Evolutionary conservation across 805 yeast species (phyloP).

Genomic region (Tetrapisispora pingtungensis): DNA sequence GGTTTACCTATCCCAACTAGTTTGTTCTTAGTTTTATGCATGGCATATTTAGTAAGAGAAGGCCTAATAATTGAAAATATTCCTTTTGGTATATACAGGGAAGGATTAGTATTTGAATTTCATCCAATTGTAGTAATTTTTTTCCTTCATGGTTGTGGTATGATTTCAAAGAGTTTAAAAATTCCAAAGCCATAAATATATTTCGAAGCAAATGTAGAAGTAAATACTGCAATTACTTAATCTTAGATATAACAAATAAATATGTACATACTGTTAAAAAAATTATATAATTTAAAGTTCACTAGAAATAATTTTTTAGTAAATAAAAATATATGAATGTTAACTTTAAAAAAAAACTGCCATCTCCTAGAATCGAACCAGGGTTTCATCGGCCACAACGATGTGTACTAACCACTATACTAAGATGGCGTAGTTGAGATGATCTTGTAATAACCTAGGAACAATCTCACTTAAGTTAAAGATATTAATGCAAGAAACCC

Average conservation of each 20-base stretch:
- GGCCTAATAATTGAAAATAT: constrained; percentile 40
- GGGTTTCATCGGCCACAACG: constrained; percentile 5
- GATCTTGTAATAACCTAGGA: too few species aligned
- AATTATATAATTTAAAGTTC: too few species aligned
- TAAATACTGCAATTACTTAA: not conserved
- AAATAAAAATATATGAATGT: too few species aligned
- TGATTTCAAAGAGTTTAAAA: constrained; percentile 82
- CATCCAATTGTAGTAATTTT: constrained; percentile 63
- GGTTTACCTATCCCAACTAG: constrained; percentile 95
- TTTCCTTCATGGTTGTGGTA: constrained; percentile 74
- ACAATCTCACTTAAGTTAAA: too few species aligned
- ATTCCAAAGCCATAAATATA: constrained; percentile 65
- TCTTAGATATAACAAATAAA: not conserved
- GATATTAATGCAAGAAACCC: too few species aligned
- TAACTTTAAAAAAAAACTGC: not conserved
- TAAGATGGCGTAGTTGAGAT: not conserved
- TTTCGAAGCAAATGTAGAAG: not conserved
- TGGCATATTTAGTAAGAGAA: constrained; percentile 58
- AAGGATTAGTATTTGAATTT: constrained; percentile 53
- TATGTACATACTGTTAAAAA: not conserved
- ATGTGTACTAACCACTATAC: constrained; percentile 4
- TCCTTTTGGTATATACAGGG: constrained; percentile 56
- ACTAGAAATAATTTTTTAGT: too few species aligned
- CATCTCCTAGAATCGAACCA: constrained; percentile 4
- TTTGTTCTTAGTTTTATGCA: constrained; percentile 56